Evolutionary conservation across 345 rosid species (phyloP).

Genomic region (Gossypium australe): DNA sequence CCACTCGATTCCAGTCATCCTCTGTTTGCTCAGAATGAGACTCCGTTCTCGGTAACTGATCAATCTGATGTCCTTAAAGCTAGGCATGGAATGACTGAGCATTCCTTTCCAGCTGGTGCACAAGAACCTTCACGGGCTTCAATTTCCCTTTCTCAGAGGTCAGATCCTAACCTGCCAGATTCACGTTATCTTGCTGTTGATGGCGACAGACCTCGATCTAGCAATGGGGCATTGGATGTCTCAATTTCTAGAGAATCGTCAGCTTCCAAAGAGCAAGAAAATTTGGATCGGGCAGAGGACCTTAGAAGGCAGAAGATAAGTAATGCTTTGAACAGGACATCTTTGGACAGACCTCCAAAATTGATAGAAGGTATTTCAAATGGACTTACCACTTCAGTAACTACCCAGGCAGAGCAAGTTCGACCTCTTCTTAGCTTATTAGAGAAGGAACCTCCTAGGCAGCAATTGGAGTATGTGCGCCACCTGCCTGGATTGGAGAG

Average conservation of each 20-base stretch:
- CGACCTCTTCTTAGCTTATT: slow-evolving; percentile 94
- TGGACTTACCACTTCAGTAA: slow-evolving; percentile 40
- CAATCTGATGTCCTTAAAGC: slow-evolving; percentile 55
- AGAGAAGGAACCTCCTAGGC: slow-evolving; percentile 94
- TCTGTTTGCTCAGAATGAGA: slow-evolving; percentile 55
- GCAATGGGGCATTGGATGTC: slow-evolving; percentile 50
- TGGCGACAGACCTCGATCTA: slow-evolving; percentile 55
- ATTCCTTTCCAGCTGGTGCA: slow-evolving; percentile 27
- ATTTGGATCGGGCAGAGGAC: slow-evolving; percentile 49
- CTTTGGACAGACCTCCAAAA: slow-evolving; percentile 73
- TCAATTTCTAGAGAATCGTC: slow-evolving; percentile 32
- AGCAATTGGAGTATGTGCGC: slow-evolving; percentile 74
- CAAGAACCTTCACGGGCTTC: slow-evolving; percentile 75
- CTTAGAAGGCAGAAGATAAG: slow-evolving; percentile 46
- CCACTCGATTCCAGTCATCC: slow-evolving; percentile 65
- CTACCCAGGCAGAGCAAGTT: slow-evolving; percentile 72
- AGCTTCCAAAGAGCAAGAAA: slow-evolving; percentile 38
- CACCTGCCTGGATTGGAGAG: slow-evolving; percentile 77
- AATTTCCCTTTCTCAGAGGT: slow-evolving; percentile 63
- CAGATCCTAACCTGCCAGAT: slow-evolving; percentile 57
- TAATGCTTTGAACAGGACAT: slow-evolving; percentile 48
- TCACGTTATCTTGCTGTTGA: slow-evolving; percentile 35
- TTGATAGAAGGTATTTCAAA: slow-evolving; percentile 57
- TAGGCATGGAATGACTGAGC: slow-evolving; percentile 55
- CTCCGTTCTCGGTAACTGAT: slow-evolving; percentile 40